Evolutionary conservation across 2,329 filamentous ascomycete species (phyloP).

Genomic region (Fusarium acutatum): DNA sequence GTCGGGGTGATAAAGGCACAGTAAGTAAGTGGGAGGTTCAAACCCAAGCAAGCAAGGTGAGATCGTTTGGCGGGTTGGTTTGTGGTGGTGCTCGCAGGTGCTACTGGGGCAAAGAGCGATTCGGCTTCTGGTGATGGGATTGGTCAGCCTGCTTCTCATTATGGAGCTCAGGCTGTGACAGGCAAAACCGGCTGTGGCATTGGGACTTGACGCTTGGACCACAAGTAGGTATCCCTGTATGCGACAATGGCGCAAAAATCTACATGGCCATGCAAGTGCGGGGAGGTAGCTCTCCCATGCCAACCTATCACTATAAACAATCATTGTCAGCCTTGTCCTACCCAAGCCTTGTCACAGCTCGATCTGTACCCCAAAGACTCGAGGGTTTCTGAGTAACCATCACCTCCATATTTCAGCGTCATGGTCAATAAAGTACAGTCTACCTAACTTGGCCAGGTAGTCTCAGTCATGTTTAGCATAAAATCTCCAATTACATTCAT

Average conservation of each 20-base stretch:
- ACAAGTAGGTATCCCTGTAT: constrained; percentile 23
- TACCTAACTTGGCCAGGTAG: neutral
- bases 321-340: constrained; percentile 31
- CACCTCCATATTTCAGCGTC: neutral
- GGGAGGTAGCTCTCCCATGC: constrained; percentile 34
- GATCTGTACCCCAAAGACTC: constrained; percentile 20
- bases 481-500: constrained; percentile 35
- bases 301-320: neutral
- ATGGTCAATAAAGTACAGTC: neutral
- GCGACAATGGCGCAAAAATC: constrained; percentile 7
- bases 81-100: constrained; percentile 34
- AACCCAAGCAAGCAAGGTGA: constrained; percentile 27
- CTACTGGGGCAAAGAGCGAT: constrained; percentile 35
- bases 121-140: constrained; percentile 21
- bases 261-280: constrained; percentile 30
- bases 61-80: constrained; percentile 32
- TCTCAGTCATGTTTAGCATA: neutral
- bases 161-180: constrained; percentile 31
- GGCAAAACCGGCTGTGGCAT: constrained; percentile 25
- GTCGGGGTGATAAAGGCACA: constrained; percentile 4
- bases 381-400: constrained; percentile 12
- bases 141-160: constrained; percentile 19
- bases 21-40: constrained; percentile 17
- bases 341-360: constrained; percentile 21
- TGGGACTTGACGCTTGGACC: constrained; percentile 34